Evolutionary conservation across 2,329 filamentous ascomycete genomes (phyloP).

Genomic region (Neofusicoccum parvum): DNA sequence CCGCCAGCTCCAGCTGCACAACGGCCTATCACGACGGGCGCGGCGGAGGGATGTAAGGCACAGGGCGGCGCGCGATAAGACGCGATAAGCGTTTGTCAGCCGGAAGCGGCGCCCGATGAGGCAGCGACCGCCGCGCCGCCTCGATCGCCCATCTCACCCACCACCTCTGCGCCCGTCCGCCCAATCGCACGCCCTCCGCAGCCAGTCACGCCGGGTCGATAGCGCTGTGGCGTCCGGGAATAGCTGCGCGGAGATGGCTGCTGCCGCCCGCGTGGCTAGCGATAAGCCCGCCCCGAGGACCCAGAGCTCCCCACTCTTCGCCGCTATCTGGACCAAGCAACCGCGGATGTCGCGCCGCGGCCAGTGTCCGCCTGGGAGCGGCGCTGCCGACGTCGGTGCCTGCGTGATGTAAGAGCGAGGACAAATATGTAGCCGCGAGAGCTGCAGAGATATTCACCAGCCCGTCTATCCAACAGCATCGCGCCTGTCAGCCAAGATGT

Average conservation of each 20-base stretch:
- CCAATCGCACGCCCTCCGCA: neutral
- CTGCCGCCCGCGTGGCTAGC: neutral
- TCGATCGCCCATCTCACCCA: neutral
- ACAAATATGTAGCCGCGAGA: neutral
- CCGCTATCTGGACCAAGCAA: neutral
- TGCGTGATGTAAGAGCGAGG: neutral
- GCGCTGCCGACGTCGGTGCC: neutral
- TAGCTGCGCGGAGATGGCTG: neutral
- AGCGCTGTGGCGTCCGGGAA: neutral
- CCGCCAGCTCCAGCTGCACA: too few relatives aligned
- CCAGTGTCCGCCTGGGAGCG: neutral
- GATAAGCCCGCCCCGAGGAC: neutral
- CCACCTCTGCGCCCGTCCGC: neutral
- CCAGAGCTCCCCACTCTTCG: conserved; percentile 10
- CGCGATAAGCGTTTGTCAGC: neutral
- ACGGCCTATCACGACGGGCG: neutral
- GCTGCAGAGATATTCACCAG: too few relatives aligned
- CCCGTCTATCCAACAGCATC: too few relatives aligned
- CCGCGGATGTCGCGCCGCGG: neutral
- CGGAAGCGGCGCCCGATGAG: neutral
- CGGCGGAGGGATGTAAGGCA: neutral
- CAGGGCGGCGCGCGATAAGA: neutral
- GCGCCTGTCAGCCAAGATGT: conserved; percentile 21
- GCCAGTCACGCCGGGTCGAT: neutral
- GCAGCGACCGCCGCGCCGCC: neutral